phyloP scores from a whole-genome alignment of 441 rosid species.

The Erodium trifolium region DNA sequence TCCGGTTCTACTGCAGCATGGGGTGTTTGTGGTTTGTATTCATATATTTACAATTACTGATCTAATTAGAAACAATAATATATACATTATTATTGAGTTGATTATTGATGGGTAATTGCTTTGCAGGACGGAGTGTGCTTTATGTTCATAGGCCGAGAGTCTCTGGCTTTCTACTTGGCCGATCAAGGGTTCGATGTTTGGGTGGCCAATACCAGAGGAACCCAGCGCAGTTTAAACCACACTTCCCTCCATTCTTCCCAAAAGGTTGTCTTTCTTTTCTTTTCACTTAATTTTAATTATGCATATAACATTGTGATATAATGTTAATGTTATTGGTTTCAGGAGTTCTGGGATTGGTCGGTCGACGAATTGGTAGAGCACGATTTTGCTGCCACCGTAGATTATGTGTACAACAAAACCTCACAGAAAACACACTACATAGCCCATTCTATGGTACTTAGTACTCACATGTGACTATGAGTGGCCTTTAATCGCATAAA shows the following conservation, averaged over 20 bases:
- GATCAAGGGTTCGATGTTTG: neutral
- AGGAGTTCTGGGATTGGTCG: neutral
- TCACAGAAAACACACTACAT: neutral
- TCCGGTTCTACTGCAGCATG: neutral
- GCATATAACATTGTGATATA: neutral
- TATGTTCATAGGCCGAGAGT: neutral
- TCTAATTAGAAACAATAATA: too few species aligned
- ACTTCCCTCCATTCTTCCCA: neutral
- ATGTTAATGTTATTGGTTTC: neutral
- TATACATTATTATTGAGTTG: neutral
- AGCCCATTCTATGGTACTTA: neutral
- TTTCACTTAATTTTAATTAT: neutral
- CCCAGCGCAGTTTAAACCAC: neutral
- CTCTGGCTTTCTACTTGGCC: neutral
- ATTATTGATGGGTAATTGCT: too few species aligned
- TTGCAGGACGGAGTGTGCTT: neutral
- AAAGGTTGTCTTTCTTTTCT: neutral
- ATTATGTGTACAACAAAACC: neutral
- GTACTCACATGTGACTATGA: neutral
- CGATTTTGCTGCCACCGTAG: neutral
- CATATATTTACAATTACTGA: neutral
- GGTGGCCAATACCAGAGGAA: neutral
- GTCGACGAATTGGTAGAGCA: neutral
- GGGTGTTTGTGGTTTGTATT: neutral
- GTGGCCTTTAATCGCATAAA: neutral